A percentile compares a stretch with the other conserved stretches of the same genome.
These are phyloP conservation scores for Phalaenopsis aphrodite DNA, from an alignment of 106 monocot genomes.

Conservation along the genomic window DNA sequence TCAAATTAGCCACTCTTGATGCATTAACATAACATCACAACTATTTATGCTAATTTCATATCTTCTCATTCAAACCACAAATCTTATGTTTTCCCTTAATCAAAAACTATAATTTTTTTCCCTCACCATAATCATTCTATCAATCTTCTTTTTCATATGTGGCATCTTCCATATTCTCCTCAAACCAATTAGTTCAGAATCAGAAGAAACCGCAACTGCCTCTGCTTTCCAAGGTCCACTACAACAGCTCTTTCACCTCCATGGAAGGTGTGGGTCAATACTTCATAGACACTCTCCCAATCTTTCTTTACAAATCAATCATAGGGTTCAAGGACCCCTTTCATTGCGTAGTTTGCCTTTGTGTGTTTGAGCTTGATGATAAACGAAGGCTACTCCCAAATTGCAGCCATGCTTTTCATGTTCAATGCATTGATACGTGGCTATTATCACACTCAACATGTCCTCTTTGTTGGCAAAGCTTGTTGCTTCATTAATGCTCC, in stretches of 20 bases:
- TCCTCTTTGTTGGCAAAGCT: constrained; percentile 56
- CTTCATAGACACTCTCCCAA: constrained; percentile 76
- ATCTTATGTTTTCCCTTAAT: background rate
- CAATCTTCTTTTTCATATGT: constrained; percentile 70
- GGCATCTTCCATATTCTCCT: constrained; percentile 65
- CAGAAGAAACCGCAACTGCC: constrained; percentile 26
- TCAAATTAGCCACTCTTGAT: no score
- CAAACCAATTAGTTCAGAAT: constrained; percentile 27
- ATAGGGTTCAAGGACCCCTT: constrained; percentile 81
- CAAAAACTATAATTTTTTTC: constrained; percentile 10
- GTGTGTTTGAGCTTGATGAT: constrained; percentile 83
- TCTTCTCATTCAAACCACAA: background rate
- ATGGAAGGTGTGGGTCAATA: constrained; percentile 88
- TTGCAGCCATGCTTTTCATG: constrained; percentile 86
- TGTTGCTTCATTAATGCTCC: constrained; percentile 44
- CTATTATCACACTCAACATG: constrained; percentile 81
- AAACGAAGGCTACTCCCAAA: constrained; percentile 68
- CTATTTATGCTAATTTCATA: background rate
- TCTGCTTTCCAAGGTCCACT: constrained; percentile 82
- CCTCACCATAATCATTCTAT: constrained; percentile 50
- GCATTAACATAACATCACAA: no score
- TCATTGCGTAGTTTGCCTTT: constrained; percentile 89
- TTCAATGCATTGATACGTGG: constrained; percentile 86
- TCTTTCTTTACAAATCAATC: constrained; percentile 83
- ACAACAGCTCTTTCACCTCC: constrained; percentile 96